Percentiles rank a stretch among this genome's conserved stretches.
These are phyloP conservation scores for Thymus mandschuricus DNA, from an alignment of 257 asterid species.

Conservation along the genomic window DNA sequence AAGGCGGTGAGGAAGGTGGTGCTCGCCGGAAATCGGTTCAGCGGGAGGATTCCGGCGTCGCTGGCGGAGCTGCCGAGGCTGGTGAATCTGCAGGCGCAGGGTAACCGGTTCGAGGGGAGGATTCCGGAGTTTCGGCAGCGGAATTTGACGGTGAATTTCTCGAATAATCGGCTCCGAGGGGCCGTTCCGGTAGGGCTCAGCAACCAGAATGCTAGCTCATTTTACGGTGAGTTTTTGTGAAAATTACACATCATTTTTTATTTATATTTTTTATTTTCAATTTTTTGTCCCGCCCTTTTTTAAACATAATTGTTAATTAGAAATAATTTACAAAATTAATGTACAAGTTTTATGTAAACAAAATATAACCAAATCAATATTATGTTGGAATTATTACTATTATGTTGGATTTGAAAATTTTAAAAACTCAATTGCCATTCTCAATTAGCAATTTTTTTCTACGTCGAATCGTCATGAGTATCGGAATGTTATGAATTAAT, in stretches of 20 bases:
- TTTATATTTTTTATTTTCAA: too few species aligned
- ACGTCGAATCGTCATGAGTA: too few species aligned
- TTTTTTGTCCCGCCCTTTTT: too few species aligned
- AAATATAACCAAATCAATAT: too few species aligned
- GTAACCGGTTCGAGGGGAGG: slow-evolving; percentile 49
- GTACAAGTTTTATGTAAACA: background rate
- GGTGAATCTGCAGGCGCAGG: slow-evolving; percentile 54
- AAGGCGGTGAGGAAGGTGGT: slow-evolving; percentile 48
- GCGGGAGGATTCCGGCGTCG: slow-evolving; percentile 58
- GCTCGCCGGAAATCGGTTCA: slow-evolving; percentile 47
- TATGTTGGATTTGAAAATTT: too few species aligned
- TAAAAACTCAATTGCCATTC: too few species aligned
- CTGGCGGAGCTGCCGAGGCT: slow-evolving; percentile 51
- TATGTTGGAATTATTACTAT: too few species aligned
- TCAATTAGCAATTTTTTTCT: too few species aligned
- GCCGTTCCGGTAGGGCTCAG: slow-evolving; percentile 43
- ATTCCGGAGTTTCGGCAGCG: slow-evolving; percentile 62
- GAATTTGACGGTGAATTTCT: slow-evolving; percentile 46
- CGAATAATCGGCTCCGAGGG: slow-evolving; percentile 58
- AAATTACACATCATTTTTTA: background rate
- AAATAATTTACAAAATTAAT: background rate
- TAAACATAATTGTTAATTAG: background rate
- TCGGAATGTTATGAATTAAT: too few species aligned
- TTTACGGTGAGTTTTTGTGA: slow-evolving; percentile 45
- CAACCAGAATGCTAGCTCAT: slow-evolving; percentile 38